Conservation (phyloP, 176 grass and related monocot genomes). For the Aechmea fasciata region DNA sequence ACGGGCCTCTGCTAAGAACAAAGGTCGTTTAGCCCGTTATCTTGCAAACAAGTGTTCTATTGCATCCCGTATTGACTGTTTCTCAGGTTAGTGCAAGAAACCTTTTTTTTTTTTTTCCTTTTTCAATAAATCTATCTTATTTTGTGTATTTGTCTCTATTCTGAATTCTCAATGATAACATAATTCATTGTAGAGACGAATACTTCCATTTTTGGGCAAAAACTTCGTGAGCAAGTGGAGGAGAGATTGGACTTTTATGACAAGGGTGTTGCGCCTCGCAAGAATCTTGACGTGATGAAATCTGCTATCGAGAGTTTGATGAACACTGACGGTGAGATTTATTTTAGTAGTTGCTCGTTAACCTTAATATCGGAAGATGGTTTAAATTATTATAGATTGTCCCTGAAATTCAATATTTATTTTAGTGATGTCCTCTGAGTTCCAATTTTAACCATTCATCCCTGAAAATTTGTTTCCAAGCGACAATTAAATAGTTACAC, state of each 20-base stretch:
- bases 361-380: neutral
- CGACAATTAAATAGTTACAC: too few relatives aligned
- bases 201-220: slow-evolving; percentile 68
- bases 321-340: slow-evolving; percentile 29
- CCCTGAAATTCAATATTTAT: too few relatives aligned
- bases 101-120: neutral
- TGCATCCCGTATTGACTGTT: slow-evolving; percentile 96
- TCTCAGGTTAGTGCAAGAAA: slow-evolving; percentile 46
- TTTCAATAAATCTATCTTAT: neutral
- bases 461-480: too few relatives aligned
- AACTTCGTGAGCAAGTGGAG: slow-evolving; percentile 89
- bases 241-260: slow-evolving; percentile 94
- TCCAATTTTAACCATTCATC: too few relatives aligned
- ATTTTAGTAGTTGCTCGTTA: neutral
- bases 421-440: too few relatives aligned
- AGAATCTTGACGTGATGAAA: slow-evolving; percentile 97
- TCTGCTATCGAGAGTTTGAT: slow-evolving; percentile 49
- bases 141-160: neutral
- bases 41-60: slow-evolving; percentile 97
- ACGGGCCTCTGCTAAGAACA: slow-evolving; percentile 78
- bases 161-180: neutral
- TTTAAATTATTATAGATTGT: neutral
- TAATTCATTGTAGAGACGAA: slow-evolving; percentile 35
- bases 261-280: slow-evolving; percentile 78
- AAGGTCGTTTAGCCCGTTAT: slow-evolving; percentile 92